Evolutionary conservation across 345 rosid genomes (phyloP), one percentile per base, ranked within the genome.

Genomic region (Anacardium occidentale): DNA sequence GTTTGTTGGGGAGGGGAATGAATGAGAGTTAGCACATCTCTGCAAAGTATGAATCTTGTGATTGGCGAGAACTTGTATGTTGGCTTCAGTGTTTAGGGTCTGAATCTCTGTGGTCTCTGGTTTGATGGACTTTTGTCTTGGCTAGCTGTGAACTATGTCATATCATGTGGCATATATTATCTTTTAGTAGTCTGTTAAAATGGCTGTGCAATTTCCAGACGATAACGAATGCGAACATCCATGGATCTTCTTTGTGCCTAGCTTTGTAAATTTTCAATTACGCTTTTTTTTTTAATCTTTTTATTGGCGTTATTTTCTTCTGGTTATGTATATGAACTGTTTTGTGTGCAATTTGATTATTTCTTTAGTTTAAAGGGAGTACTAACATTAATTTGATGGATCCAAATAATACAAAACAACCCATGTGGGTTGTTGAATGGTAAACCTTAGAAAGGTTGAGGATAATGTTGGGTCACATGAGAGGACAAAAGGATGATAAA

Each of bases 21-120:
- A 62, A 65, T 21, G 82, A 72, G 21, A 50, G 64, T 77, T 69
- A 72, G 84, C 79, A 63, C 78, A 77, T 75, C 77, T 74, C 66
- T 34, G 80, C 80, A 58, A 37, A 66, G 60, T 76, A 64, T 68
- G 80, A 77, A 65, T 81, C 78, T 77, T 75, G 70, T 82, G 86
- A 75, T 64, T 72, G 80, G 73, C 56, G 75, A 78, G 68, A 78
- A 72, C 77, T 71, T 67, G 45, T 78, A 70, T 73, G 82, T 77
- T 80, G 81, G 82, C 82, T 66, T 74, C 81, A 59, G 75, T 80
- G 75, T 79, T 70, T 80, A 56, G 24, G 72, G 75, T 79, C 56
- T 66, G 70, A 74, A 57, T 83, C 64, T 82, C 73, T 77, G 74
- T 37, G 42, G 42, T 37, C 75, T 65, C 68, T 83, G 82, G 85